These are phyloP conservation scores for Triticum turgidum DNA, from an alignment of 176 grass and related monocot species.

Conservation along the genomic window DNA sequence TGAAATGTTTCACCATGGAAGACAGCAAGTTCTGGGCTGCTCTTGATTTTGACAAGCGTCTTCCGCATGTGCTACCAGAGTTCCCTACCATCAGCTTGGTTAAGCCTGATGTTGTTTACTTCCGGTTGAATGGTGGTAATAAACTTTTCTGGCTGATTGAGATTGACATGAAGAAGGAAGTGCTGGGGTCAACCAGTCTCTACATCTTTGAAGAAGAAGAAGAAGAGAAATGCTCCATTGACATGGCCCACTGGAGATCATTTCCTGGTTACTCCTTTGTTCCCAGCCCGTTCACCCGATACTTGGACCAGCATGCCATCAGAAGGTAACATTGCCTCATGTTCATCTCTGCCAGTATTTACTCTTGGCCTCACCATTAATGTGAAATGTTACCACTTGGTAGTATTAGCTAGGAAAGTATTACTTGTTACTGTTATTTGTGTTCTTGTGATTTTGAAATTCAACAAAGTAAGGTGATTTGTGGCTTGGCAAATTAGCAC, in stretches of 20 bases:
- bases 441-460: too few relatives aligned
- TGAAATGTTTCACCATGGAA: neutral
- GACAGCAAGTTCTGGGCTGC: neutral
- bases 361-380: too few relatives aligned
- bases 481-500: too few relatives aligned
- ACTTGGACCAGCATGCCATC: neutral
- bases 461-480: too few relatives aligned
- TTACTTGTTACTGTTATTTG: too few relatives aligned
- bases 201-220: neutral
- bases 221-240: neutral
- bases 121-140: neutral
- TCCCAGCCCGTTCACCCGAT: neutral
- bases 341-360: too few relatives aligned
- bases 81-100: neutral
- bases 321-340: neutral
- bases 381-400: too few relatives aligned
- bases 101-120: neutral
- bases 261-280: neutral
- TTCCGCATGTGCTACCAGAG: neutral
- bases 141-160: slow-evolving; percentile 12
- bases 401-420: too few relatives aligned
- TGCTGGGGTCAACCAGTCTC: neutral
- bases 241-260: too few relatives aligned
- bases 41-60: neutral
- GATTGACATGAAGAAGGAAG: neutral